These are phyloP conservation scores for Cinnamomum chago DNA, from an alignment of 164 flowering plant genomes.

Conservation along the genomic window DNA sequence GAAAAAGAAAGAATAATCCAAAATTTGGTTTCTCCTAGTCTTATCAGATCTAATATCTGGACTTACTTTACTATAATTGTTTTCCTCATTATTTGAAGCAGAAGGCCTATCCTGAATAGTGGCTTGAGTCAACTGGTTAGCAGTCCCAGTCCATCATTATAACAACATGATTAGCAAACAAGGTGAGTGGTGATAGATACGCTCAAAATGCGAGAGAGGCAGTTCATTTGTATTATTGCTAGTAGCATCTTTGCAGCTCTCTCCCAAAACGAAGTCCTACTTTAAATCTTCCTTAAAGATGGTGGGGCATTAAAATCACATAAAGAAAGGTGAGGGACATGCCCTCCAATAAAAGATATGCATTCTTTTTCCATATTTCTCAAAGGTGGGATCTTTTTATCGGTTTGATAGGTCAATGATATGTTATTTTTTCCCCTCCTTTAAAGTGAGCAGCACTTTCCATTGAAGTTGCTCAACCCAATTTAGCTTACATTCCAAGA, in stretches of 20 bases:
- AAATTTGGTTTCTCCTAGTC: no score
- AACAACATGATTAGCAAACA: neutral
- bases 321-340: neutral
- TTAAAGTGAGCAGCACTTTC: slow-evolving; percentile 9
- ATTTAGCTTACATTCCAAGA: slow-evolving; percentile 2
- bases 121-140: neutral
- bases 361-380: neutral
- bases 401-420: neutral
- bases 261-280: neutral
- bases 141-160: neutral
- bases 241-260: neutral
- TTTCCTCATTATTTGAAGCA: neutral
- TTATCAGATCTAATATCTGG: no score
- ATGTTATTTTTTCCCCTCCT: neutral
- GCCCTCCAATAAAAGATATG: slow-evolving; percentile 1
- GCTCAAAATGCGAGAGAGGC: neutral
- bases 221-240: neutral
- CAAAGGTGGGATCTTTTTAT: slow-evolving; percentile 2
- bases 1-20: no score
- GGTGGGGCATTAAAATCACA: neutral
- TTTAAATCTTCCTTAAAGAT: neutral
- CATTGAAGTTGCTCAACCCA: slow-evolving; percentile 5
- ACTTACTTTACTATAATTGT: no score
- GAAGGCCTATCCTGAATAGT: neutral
- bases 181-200: neutral